Conservation (phyloP, 345 rosid genomes). For the Syzygium aqueum region DNA sequence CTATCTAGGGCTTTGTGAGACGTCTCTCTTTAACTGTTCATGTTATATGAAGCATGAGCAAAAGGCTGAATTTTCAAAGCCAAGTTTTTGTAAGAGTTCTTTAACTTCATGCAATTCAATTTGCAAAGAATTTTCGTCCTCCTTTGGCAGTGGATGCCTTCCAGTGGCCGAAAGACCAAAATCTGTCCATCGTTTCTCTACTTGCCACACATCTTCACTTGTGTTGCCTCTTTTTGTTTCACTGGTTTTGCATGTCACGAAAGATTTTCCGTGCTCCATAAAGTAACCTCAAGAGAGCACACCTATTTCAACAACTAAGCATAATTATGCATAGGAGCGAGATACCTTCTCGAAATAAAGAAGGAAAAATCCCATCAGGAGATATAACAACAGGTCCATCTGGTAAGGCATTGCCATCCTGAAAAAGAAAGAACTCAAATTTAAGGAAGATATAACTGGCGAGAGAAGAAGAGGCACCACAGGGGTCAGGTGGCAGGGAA, state of each 20-base stretch:
- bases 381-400: slow-evolving; percentile 97
- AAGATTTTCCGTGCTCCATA: background rate
- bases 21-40: background rate
- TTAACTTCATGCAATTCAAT: background rate
- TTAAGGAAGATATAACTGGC: background rate
- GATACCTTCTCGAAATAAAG: slow-evolving; percentile 85
- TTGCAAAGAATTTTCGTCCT: background rate
- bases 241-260: background rate
- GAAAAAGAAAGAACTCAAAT: slow-evolving; percentile 1
- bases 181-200: background rate
- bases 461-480: background rate
- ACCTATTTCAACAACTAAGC: background rate
- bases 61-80: background rate
- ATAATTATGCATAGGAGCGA: background rate
- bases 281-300: background rate
- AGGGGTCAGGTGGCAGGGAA: background rate
- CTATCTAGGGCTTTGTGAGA: background rate
- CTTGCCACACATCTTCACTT: background rate
- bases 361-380: slow-evolving; percentile 94
- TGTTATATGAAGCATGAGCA: background rate
- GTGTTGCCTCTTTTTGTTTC: background rate
- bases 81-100: background rate
- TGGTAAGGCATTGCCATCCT: slow-evolving; percentile 92
- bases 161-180: background rate
- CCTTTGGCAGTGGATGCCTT: background rate